These are phyloP conservation scores for Globisporangium heterothallicum DNA, from an alignment of 352 stramenopile species.

Conservation along the genomic window DNA sequence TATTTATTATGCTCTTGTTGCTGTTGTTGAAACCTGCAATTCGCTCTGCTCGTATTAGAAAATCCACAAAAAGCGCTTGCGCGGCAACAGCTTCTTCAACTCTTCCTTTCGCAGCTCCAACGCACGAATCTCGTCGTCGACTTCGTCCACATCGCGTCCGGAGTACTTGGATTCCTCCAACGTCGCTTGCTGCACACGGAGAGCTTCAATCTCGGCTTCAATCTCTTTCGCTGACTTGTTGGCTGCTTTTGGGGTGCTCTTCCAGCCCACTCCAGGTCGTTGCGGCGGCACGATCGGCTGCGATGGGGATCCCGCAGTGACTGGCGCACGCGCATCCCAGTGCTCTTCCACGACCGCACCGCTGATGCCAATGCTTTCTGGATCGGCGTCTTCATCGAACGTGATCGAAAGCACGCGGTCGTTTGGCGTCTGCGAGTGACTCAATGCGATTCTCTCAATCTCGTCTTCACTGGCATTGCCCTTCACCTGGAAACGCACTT, in stretches of 20 bases:
- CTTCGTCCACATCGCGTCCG: conserved; percentile 75
- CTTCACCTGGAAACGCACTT: conserved; percentile 48
- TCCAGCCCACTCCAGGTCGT: conserved; percentile 46
- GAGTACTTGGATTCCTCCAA: conserved; percentile 71
- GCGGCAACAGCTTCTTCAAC: conserved; percentile 62
- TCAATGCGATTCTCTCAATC: conserved; percentile 53
- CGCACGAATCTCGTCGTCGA: conserved; percentile 61
- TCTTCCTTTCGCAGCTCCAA: conserved; percentile 67
- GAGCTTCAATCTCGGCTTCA: conserved; percentile 47
- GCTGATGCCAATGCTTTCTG: background rate
- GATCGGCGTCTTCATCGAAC: conserved; percentile 53
- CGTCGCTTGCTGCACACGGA: conserved; percentile 50
- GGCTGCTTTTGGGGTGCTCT: conserved; percentile 22
- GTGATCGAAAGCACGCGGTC: conserved; percentile 58
- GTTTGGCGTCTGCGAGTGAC: conserved; percentile 26
- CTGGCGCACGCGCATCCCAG: conserved; percentile 11
- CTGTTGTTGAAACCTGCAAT: background rate
- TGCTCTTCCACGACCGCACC: conserved; percentile 19
- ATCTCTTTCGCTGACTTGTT: conserved; percentile 27
- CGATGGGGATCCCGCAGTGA: conserved; percentile 10
- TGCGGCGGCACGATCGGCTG: conserved; percentile 29
- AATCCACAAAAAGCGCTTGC: conserved; percentile 76
- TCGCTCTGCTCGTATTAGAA: conserved; percentile 33
- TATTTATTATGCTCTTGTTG: background rate
- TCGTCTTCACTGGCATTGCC: conserved; percentile 54